Conservation (phyloP, 2,329 filamentous ascomycete genomes). For the Bipolaris gigantea region DNA sequence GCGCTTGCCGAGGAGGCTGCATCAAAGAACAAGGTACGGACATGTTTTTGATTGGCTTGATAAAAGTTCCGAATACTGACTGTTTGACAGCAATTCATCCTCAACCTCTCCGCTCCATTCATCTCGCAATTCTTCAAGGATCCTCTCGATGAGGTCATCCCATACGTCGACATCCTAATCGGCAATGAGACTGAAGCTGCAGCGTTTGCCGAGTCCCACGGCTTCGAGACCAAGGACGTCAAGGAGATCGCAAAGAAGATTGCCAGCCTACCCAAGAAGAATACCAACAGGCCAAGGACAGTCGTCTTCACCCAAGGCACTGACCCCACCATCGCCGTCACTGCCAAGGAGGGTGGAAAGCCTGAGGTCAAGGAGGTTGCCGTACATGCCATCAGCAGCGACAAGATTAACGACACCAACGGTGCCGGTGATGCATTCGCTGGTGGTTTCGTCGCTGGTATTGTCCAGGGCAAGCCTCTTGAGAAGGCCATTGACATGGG, state of each 20-base stretch:
- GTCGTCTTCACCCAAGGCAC: conserved; percentile 96
- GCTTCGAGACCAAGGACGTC: conserved; percentile 72
- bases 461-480: conserved; percentile 81
- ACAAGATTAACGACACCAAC: conserved; percentile 91
- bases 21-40: conserved; percentile 74
- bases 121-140: conserved; percentile 99
- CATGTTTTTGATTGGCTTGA: conserved; percentile 14
- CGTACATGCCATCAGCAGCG: conserved; percentile 75
- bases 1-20: conserved; percentile 90
- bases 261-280: conserved; percentile 89
- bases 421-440: conserved; percentile 97
- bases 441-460: conserved; percentile 86
- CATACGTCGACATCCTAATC: conserved; percentile 95
- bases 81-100: conserved; percentile 65
- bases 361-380: conserved; percentile 72
- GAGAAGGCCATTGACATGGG: conserved; percentile 84
- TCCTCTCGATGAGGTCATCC: conserved; percentile 78
- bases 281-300: conserved; percentile 77
- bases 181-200: conserved; percentile 96
- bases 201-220: conserved; percentile 82
- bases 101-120: conserved; percentile 94
- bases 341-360: conserved; percentile 66
- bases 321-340: conserved; percentile 81
- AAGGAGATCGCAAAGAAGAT: conserved; percentile 83
- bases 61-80: conserved; percentile 5